Evolutionary conservation across 2,329 filamentous ascomycete species (phyloP), one percentile per base, ranked within the genome.

Genomic region (Pochonia chlamydosporia): DNA sequence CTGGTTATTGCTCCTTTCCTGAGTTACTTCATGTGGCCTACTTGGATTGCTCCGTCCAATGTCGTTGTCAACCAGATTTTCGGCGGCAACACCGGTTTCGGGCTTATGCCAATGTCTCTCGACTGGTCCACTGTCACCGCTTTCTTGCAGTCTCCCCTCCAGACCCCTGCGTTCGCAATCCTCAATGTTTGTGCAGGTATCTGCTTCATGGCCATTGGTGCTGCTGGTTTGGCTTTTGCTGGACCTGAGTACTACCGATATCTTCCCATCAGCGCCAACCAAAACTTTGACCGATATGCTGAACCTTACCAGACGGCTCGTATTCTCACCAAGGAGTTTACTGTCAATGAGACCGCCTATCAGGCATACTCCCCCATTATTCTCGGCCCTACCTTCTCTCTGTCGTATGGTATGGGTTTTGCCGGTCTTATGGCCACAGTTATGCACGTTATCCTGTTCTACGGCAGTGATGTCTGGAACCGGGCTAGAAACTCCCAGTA

Each of bases 11-110:
- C 76, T 23, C 77, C 78, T 24, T 79, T 77, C 44, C 65, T 84
- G 5, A 76, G 73, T 43, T 70, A 75, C 28, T 84, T 84, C 57
- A 76, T 78, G 24, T 84, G 78, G 63, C 67, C 76, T 10, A 78
- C 75, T 30, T 84, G 82, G 80, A 79, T 82, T 52, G 75, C 73
- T 9, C 82, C 83, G 2, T 70, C 81, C 28, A 83, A 77, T 50
- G 66, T 79, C 3, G 62, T 80, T 13, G 65, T 85, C 49, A 86
- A 86, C 59, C 81, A 85, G 58, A 58, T 86, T 6, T 85, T 85
- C 49, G 82, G 82, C 3, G 80, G 79, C 5, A 71, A 72, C 46
- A 76, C 76, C 5, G 82, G 82, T 1, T 64, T 85, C 4, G 80
- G 77, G 1, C 64, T 87, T 11, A 69, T 85, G 23, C 82, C 82